These are phyloP conservation scores for Mortierella sp. DNA, from an alignment of 371 early-diverging fungal genomes.

Conservation along the genomic window DNA sequence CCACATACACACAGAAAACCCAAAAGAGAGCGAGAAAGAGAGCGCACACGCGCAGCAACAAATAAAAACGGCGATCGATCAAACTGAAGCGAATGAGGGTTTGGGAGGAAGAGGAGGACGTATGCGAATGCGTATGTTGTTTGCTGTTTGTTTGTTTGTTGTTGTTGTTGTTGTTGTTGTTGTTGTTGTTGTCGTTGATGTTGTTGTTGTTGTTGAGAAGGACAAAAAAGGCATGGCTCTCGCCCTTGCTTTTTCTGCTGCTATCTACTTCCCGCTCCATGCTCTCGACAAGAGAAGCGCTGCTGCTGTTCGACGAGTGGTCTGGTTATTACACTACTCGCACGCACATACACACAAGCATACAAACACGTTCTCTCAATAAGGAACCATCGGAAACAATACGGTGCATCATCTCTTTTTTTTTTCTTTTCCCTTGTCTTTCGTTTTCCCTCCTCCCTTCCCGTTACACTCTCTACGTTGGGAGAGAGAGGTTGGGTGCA, in stretches of 20 bases:
- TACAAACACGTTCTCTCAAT: not conserved
- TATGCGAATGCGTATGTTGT: not conserved
- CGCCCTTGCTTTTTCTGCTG: no score
- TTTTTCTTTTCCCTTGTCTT: not conserved
- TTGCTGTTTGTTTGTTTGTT: no score
- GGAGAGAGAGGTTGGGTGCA: not conserved
- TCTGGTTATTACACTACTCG: not conserved
- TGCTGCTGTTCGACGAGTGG: not conserved
- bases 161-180: not conserved
- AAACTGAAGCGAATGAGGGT: not conserved
- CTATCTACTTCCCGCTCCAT: not conserved
- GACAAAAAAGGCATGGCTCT: not conserved
- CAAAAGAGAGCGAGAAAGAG: not conserved
- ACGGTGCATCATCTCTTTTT: not conserved
- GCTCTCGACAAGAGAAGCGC: not conserved
- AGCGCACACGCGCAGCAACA: not conserved
- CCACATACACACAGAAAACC: not conserved
- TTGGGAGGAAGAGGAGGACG: not conserved
- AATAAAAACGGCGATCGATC: conserved; percentile 1
- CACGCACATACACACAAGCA: no score
- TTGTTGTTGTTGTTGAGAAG: no score
- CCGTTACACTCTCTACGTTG: not conserved
- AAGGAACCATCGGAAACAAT: not conserved
- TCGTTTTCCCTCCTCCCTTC: not conserved
- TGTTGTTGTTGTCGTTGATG: no score